phyloP scores from a whole-genome alignment of 1,284 basidiomycete genomes.

The Vanrija humicola region DNA sequence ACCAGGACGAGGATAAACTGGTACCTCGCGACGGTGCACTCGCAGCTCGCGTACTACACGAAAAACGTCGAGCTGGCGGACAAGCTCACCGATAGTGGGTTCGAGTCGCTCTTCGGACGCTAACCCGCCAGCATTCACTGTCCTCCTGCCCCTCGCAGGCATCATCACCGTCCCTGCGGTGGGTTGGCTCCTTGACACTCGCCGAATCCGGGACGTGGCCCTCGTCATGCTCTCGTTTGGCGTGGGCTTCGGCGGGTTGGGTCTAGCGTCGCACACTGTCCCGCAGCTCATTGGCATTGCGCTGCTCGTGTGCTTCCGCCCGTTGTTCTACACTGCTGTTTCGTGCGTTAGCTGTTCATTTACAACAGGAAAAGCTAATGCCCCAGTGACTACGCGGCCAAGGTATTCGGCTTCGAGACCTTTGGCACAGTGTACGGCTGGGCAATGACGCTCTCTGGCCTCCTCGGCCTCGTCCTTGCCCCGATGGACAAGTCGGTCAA shows the following conservation, averaged over 20 bases:
- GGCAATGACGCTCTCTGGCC: conserved; percentile 44
- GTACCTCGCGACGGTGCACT: conserved; percentile 45
- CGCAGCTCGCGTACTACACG: conserved; percentile 45
- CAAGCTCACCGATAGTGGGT: conserved; percentile 34
- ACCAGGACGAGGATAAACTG: conserved; percentile 48
- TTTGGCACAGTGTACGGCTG: conserved; percentile 45
- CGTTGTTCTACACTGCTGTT: conserved; percentile 46
- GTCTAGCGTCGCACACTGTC: conserved; percentile 25
- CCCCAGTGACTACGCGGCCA: conserved; percentile 34
- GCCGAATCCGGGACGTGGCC: conserved; percentile 34
- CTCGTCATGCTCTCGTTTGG: conserved; percentile 40
- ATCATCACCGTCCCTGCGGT: conserved; percentile 28
- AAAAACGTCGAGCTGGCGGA: conserved; percentile 30
- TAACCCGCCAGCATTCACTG: conserved; percentile 37
- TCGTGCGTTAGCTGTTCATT: conserved; percentile 8
- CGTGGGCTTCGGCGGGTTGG: conserved; percentile 36
- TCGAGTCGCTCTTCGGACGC: neutral
- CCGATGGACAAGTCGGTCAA: conserved; percentile 40
- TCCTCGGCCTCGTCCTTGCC: conserved; percentile 44
- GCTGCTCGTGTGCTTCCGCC: conserved; percentile 41
- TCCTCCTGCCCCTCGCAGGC: conserved; percentile 48
- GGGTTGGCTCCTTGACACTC: conserved; percentile 36
- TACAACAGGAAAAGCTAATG: neutral
- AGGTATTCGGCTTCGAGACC: conserved; percentile 39
- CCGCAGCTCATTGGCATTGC: conserved; percentile 42